These are phyloP conservation scores for Grammothele lineata DNA, from an alignment of 768 basidiomycete genomes.

Conservation along the genomic window DNA sequence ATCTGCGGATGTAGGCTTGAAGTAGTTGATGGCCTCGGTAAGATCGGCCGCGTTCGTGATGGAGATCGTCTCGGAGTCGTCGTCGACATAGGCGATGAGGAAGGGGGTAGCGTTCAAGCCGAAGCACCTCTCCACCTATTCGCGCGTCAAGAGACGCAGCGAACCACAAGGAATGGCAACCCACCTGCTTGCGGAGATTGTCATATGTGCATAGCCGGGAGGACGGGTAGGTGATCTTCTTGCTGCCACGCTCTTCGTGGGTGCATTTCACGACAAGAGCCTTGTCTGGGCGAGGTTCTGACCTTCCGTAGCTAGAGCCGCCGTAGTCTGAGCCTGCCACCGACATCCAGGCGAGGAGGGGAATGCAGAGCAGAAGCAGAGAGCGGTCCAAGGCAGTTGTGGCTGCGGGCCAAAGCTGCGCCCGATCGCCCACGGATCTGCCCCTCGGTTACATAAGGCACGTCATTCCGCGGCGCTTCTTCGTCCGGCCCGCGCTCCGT, in stretches of 20 bases:
- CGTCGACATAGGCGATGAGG: constrained; percentile 79
- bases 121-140: constrained; percentile 83
- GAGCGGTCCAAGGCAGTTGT: not conserved
- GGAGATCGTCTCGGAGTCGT: constrained; percentile 74
- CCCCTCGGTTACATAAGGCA: constrained; percentile 9
- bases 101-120: constrained; percentile 67
- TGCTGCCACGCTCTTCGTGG: constrained; percentile 60
- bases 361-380: not conserved
- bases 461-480: too few relatives aligned
- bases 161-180: constrained; percentile 11
- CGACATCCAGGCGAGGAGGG: constrained; percentile 14
- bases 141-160: not conserved
- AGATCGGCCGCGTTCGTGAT: constrained; percentile 73
- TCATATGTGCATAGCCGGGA: constrained; percentile 78
- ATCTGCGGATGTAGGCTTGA: constrained; percentile 63
- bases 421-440: not conserved
- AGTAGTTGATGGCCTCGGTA: constrained; percentile 85
- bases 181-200: constrained; percentile 67
- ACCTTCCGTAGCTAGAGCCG: constrained; percentile 22
- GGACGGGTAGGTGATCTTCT: constrained; percentile 75
- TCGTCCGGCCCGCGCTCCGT: too few relatives aligned
- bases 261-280: constrained; percentile 81
- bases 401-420: constrained; percentile 17
- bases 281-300: constrained; percentile 59
- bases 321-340: constrained; percentile 24